Evolutionary conservation across 805 yeast genomes (phyloP).

Genomic region (Lachancea fermentati): DNA sequence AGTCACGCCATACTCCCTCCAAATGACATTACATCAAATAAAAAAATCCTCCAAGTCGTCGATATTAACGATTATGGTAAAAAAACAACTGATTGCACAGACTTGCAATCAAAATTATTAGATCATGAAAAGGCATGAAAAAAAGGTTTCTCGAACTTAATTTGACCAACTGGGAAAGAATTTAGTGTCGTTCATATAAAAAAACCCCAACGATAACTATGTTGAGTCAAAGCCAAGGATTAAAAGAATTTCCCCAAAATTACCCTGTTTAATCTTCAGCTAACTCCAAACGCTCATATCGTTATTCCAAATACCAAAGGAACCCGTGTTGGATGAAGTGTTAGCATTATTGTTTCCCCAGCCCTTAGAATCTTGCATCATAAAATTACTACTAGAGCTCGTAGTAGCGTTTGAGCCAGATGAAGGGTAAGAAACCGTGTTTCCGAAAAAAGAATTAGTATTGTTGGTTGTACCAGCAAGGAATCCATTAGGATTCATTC

Average conservation of each 20-base stretch:
- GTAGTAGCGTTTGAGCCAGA: slow-evolving; percentile 9
- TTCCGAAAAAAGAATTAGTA: slow-evolving; percentile 1
- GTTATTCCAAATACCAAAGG: slow-evolving; percentile 29
- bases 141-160: background rate
- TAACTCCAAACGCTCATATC: slow-evolving; percentile 38
- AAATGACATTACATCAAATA: background rate
- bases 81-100: background rate
- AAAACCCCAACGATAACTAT: slow-evolving; percentile 1
- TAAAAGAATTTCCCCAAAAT: background rate
- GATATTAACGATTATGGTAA: background rate
- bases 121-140: background rate
- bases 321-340: slow-evolving; percentile 8
- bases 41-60: background rate
- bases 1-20: background rate
- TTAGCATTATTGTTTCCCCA: slow-evolving; percentile 23
- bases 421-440: slow-evolving; percentile 5
- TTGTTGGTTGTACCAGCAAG: slow-evolving; percentile 1
- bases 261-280: background rate
- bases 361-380: slow-evolving; percentile 18
- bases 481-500: background rate
- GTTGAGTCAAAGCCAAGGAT: background rate
- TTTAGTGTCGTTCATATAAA: background rate
- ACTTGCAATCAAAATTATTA: background rate
- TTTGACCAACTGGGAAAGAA: background rate
- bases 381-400: slow-evolving; percentile 9